Evolutionary conservation across 768 basidiomycete species (phyloP), one percentile per base, ranked within the genome.

Genomic region (Arthromyces matolae): DNA sequence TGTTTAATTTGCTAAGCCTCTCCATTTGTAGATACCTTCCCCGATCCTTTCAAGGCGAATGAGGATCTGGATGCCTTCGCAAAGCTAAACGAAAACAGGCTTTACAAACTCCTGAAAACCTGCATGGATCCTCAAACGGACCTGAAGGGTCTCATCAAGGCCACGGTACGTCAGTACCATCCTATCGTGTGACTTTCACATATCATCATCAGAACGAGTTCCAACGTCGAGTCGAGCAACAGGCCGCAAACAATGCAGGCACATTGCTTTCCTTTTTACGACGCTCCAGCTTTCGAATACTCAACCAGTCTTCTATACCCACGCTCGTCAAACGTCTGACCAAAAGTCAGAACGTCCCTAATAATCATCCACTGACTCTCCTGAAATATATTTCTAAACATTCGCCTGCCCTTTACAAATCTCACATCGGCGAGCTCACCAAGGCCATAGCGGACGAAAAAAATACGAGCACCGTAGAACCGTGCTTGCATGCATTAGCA

Each of bases 231-330:
- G 58, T 93, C 12, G 89, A 92, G 42, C 84, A 88, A 56, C 75
- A 83, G 8, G 77, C 81, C 2, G 58, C 86, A 0, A 67, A 76
- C 14, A 71, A 85, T 22, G 62, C 79, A 1, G 61, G 77, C 0
- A 96, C 94, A 0, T 83, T 96, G 75, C 67, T 75, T 1, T 69
- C 69, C 32, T 66, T 97, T 54, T 67, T 95, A 32, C 86, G 85
- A 25, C 79, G 83, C 14, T 79, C 80, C 4, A 80, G 78, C 40
- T 79, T 87, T 41, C 80, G 83, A 39, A 73, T 93, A 55, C 56
- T 95, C 60, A 96, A 95, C 60, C 82, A 86, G 42, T 92, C 94
- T 0, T 88, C 86, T 1, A 77, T 98, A 14, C 83, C 93, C 1
- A 83, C 83, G 0, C 75, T 98, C 19, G 66, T 98, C 55, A 83